Conservation (phyloP, 2,329 filamentous ascomycete genomes). For the Cryphonectria carpinicola region DNA sequence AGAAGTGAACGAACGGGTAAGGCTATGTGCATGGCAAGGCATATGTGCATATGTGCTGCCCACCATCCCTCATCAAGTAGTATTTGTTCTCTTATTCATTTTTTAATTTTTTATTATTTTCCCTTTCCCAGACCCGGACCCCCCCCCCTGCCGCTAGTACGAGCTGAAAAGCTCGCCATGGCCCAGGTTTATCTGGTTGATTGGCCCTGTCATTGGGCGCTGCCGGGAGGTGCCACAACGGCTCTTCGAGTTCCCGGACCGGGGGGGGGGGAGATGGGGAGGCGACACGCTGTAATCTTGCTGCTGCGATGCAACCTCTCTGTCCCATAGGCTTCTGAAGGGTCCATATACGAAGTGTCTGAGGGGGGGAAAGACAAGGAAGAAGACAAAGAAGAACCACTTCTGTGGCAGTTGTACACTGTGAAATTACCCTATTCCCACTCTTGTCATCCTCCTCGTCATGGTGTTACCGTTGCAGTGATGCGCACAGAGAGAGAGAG, state of each 20-base stretch:
- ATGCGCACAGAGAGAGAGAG: not conserved
- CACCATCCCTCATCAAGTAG: not conserved
- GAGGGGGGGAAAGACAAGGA: not conserved
- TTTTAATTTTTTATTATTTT: not conserved
- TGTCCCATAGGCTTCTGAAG: constrained; percentile 15
- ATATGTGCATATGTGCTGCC: not conserved
- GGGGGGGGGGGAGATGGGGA: not conserved
- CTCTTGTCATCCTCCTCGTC: not conserved
- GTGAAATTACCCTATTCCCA: no score
- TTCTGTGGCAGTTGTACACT: not conserved
- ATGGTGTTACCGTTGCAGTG: not conserved
- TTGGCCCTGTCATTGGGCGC: constrained; percentile 9
- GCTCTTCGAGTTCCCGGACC: constrained; percentile 14
- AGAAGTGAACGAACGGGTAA: not conserved
- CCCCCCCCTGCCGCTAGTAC: not conserved
- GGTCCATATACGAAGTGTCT: not conserved
- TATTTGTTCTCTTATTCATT: not conserved
- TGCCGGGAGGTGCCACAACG: constrained; percentile 17
- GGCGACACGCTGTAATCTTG: constrained; percentile 9
- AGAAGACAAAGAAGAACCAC: not conserved
- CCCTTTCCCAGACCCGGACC: not conserved
- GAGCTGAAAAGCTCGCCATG: constrained; percentile 8
- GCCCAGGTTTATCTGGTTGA: not conserved
- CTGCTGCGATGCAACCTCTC: constrained; percentile 15
- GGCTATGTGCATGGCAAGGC: not conserved